Conservation (phyloP, 768 basidiomycete genomes). For the Amanita pallidorosea region DNA sequence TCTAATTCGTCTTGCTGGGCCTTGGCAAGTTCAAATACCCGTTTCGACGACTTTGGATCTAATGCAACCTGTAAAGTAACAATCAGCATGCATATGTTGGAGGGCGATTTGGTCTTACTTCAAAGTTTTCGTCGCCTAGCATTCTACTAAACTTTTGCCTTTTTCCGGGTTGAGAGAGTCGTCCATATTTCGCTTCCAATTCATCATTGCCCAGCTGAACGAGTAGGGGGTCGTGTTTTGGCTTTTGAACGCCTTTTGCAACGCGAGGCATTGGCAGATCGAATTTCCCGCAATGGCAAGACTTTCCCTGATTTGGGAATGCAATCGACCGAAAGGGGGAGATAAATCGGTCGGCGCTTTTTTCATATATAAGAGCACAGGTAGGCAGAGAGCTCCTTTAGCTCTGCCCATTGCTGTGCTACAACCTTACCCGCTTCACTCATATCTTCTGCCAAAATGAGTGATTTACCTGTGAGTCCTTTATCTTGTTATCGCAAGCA, state of each 20-base stretch:
- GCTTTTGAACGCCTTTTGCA: constrained; percentile 39
- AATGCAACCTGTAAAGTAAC: constrained; percentile 42
- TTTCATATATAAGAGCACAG: neutral
- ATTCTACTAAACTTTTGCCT: constrained; percentile 50
- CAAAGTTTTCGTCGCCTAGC: constrained; percentile 43
- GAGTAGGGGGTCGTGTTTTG: constrained; percentile 81
- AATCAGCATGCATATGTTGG: constrained; percentile 7
- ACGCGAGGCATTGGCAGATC: constrained; percentile 49
- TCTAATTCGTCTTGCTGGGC: constrained; percentile 89
- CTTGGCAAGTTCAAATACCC: constrained; percentile 85
- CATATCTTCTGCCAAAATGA: neutral
- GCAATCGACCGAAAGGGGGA: neutral
- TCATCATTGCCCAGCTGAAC: constrained; percentile 79
- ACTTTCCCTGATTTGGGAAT: neutral
- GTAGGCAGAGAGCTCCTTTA: neutral
- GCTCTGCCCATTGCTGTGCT: neutral
- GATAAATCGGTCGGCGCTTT: neutral
- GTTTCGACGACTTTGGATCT: constrained; percentile 73
- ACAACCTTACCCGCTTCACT: neutral
- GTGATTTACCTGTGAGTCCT: neutral
- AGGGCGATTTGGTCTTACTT: constrained; percentile 28
- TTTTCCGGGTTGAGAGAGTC: constrained; percentile 63
- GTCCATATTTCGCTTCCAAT: constrained; percentile 65
- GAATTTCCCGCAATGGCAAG: neutral
- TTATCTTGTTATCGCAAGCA: no score